phyloP scores from a whole-genome alignment of 495 filamentous ascomycete genomes.

The Penicillium goetzii region DNA sequence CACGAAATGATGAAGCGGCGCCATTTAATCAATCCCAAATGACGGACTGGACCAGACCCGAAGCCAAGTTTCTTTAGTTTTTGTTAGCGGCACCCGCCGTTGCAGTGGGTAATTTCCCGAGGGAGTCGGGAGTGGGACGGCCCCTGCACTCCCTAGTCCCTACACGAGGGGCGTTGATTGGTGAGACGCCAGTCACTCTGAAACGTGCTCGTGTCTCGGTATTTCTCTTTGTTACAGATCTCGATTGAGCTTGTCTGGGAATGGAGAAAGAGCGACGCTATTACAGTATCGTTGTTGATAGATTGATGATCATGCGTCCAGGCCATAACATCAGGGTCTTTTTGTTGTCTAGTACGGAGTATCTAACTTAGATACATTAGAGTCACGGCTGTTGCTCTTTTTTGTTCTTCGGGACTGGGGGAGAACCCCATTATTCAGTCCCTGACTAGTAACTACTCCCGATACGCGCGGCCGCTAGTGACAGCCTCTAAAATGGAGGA shows the following conservation, averaged over 20 bases:
- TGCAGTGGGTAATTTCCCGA: constrained; percentile 19
- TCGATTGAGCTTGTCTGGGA: constrained; percentile 8
- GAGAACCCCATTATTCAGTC: background rate
- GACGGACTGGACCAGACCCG: constrained; percentile 20
- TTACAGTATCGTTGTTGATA: constrained; percentile 8
- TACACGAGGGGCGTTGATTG: constrained; percentile 26
- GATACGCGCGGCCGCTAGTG: constrained; percentile 25
- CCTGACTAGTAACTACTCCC: background rate
- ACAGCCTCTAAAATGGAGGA: constrained; percentile 17
- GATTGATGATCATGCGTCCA: background rate
- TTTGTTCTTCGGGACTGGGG: background rate
- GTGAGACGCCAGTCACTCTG: constrained; percentile 11
- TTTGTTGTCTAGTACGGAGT: too few species aligned
- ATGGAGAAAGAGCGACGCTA: background rate
- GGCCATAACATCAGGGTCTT: background rate
- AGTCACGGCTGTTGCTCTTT: background rate
- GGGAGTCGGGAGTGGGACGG: too few species aligned
- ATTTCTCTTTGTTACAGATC: constrained; percentile 2
- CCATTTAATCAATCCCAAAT: constrained; percentile 6
- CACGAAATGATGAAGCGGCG: constrained; percentile 3
- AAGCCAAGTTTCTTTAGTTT: constrained; percentile 33
- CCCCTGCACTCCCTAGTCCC: background rate
- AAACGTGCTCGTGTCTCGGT: constrained; percentile 20
- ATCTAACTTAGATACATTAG: too few species aligned
- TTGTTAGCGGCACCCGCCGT: constrained; percentile 17